Conservation (phyloP, 1,284 basidiomycete genomes). For the Coniferiporia sulphurascens region DNA sequence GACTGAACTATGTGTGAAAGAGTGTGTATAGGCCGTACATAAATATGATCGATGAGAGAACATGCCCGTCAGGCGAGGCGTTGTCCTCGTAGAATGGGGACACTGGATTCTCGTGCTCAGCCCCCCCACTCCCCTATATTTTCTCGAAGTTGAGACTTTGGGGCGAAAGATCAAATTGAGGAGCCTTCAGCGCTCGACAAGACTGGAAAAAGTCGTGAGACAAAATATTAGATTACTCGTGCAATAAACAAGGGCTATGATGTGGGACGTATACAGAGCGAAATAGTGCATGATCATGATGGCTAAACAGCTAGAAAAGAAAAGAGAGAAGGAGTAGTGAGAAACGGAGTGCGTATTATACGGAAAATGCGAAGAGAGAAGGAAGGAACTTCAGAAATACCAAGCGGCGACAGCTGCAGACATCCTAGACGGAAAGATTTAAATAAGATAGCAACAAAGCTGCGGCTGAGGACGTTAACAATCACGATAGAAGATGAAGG, state of each 20-base stretch:
- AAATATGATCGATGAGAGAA: no score
- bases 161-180: no score
- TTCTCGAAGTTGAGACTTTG: no score
- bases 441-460: neutral
- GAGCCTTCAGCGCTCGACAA: neutral
- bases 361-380: neutral
- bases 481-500: neutral
- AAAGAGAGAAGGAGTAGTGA: neutral
- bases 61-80: no score
- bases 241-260: conserved; percentile 3
- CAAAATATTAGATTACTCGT: conserved; percentile 1
- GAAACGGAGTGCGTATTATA: neutral
- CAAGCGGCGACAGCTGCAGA: neutral
- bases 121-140: no score
- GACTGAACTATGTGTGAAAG: no score
- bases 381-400: neutral
- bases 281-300: conserved; percentile 3
- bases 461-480: neutral
- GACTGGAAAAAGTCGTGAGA: neutral
- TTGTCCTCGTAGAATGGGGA: no score
- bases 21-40: no score
- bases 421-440: neutral
- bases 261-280: neutral
- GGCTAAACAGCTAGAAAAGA: neutral
- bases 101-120: no score